A percentile compares a stretch with the other conserved stretches of the same genome.
These are phyloP conservation scores for Trypanosoma boissoni DNA, from an alignment of 208 protist genomes.

Conservation along the genomic window DNA sequence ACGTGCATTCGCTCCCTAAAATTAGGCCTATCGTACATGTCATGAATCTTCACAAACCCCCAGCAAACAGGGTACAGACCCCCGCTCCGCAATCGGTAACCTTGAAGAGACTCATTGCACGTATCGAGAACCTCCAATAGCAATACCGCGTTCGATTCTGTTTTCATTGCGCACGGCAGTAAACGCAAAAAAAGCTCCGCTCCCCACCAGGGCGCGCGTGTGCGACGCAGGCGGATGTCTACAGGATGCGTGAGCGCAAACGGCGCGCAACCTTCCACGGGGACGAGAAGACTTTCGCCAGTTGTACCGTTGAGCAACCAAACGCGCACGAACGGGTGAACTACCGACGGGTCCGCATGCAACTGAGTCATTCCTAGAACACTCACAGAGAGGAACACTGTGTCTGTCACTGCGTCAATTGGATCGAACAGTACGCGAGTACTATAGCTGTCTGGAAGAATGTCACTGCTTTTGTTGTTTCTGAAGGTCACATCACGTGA, in stretches of 20 bases:
- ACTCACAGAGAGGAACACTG: conserved; percentile 33
- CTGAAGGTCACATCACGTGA: too few relatives aligned
- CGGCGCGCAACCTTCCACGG: conserved; percentile 4
- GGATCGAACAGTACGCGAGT: neutral
- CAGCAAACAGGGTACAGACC: conserved; percentile 77
- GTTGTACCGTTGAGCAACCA: conserved; percentile 72
- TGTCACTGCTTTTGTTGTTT: too few relatives aligned
- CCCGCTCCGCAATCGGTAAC: conserved; percentile 36
- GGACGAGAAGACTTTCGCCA: conserved; percentile 42
- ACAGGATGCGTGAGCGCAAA: conserved; percentile 73
- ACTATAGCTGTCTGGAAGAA: too few relatives aligned
- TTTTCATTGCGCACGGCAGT: neutral
- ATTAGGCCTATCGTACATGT: conserved; percentile 39
- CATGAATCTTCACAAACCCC: conserved; percentile 73
- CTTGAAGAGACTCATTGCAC: conserved; percentile 61
- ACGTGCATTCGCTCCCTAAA: conserved; percentile 35
- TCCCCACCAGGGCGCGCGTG: conserved; percentile 71
- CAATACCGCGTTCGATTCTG: conserved; percentile 37
- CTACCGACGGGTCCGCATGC: conserved; percentile 58
- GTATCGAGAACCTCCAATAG: conserved; percentile 83
- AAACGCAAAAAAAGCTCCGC: conserved; percentile 44
- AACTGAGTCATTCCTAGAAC: conserved; percentile 72
- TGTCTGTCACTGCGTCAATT: neutral
- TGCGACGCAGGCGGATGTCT: conserved; percentile 59
- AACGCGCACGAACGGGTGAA: conserved; percentile 78